Evolutionary conservation across 2,329 filamentous ascomycete genomes (phyloP).

Genomic region (Paracamarosporium sp.): DNA sequence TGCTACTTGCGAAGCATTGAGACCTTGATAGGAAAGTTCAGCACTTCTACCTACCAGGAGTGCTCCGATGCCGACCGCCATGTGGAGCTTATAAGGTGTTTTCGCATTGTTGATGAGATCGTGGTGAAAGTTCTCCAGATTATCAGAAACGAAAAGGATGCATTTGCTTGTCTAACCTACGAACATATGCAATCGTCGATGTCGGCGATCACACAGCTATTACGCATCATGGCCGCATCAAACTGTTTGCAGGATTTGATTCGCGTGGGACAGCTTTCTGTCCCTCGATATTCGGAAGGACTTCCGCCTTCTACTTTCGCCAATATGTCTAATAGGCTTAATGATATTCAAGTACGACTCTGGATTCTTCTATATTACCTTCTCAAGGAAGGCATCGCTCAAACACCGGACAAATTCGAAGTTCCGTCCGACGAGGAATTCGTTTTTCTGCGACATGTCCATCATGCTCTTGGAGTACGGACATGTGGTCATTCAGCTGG

Average conservation of each 20-base stretch:
- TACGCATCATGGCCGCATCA: constrained; percentile 78
- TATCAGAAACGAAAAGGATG: constrained; percentile 66
- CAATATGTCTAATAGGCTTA: constrained; percentile 70
- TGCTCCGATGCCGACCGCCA: constrained; percentile 69
- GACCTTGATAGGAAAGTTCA: constrained; percentile 76
- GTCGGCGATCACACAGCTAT: constrained; percentile 72
- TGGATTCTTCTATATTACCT: constrained; percentile 90
- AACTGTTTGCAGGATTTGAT: constrained; percentile 85
- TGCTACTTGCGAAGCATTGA: constrained; percentile 87
- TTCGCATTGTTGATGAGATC: constrained; percentile 81
- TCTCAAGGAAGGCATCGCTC: constrained; percentile 74
- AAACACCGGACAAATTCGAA: constrained; percentile 69
- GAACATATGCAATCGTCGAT: constrained; percentile 77
- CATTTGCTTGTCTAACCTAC: constrained; percentile 85
- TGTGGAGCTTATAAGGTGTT: constrained; percentile 73
- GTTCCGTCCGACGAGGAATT: constrained; percentile 75
- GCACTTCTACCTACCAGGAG: constrained; percentile 63
- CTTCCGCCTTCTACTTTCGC: constrained; percentile 49
- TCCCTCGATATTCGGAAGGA: constrained; percentile 63
- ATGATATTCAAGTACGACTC: constrained; percentile 84
- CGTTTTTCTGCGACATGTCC: constrained; percentile 79
- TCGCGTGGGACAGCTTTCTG: constrained; percentile 73
- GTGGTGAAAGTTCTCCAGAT: constrained; percentile 74
- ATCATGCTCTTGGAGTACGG: constrained; percentile 83
- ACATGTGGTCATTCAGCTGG: constrained; percentile 85